Evolutionary conservation across 768 basidiomycete genomes (phyloP).

Genomic region (Scleroderma bovista): DNA sequence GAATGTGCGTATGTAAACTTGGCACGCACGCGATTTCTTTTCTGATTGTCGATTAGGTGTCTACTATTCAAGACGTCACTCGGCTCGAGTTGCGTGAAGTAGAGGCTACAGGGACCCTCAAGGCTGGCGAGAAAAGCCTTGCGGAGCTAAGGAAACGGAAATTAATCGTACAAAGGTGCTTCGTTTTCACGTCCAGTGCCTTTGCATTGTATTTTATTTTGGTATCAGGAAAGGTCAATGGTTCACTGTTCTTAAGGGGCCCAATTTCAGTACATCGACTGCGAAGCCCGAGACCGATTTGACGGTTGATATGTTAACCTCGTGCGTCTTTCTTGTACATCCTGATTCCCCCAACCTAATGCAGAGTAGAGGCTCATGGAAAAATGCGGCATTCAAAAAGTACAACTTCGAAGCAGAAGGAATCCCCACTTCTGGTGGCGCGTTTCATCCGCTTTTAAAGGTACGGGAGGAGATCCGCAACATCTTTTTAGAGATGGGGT

Average conservation of each 20-base stretch:
- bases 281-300: slow-evolving; percentile 95
- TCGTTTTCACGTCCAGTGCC: not conserved
- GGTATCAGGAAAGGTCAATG: slow-evolving; percentile 83
- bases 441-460: slow-evolving; percentile 93
- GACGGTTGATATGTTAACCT: slow-evolving; percentile 89
- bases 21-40: not conserved
- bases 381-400: slow-evolving; percentile 89
- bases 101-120: slow-evolving; percentile 62
- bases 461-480: slow-evolving; percentile 96
- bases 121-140: slow-evolving; percentile 73
- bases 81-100: slow-evolving; percentile 71
- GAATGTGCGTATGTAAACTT: slow-evolving; percentile 50
- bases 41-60: slow-evolving; percentile 38
- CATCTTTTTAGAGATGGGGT: slow-evolving; percentile 99
- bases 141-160: slow-evolving; percentile 91
- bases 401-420: slow-evolving; percentile 99
- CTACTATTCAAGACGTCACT: slow-evolving; percentile 68
- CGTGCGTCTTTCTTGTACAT: slow-evolving; percentile 44
- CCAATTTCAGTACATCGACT: slow-evolving; percentile 83
- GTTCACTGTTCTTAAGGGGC: slow-evolving; percentile 85
- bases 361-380: slow-evolving; percentile 79
- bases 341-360: slow-evolving; percentile 4
- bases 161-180: slow-evolving; percentile 75
- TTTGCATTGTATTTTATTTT: slow-evolving; percentile 2
- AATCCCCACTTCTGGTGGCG: slow-evolving; percentile 81